Evolutionary conservation across 257 asterid genomes (phyloP), one percentile per base, ranked within the genome.

Genomic region (Forsythia suspensa): DNA sequence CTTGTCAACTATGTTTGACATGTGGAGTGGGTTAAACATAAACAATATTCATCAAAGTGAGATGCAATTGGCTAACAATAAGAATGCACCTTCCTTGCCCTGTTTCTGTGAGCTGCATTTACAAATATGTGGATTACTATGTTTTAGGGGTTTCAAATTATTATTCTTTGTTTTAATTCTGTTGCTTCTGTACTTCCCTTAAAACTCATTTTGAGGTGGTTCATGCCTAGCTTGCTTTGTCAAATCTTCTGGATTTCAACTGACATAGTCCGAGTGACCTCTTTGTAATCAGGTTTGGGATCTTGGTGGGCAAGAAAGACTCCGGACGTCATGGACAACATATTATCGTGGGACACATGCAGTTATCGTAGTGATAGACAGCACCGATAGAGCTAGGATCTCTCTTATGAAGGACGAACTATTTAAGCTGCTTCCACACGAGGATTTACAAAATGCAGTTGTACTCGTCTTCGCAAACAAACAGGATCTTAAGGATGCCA

Each of bases 341-440:
- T 96, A 96, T 77, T 96, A 96, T 59, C 92, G 97, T 0, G 99
- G 99, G 73, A 96, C 98, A 46, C 98, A 96, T 57, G 99, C 99
- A 18, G 90, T 96, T 37, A 89, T 96, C 12, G 92, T 63, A 8
- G 98, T 96, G 74, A 94, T 96, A 42, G 99, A 96, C 91, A 96
- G 99, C 91, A 94, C 97, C 0, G 99, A 96, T 71, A 83, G 98
- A 87, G 96, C 95, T 2, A 90, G 99, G 73, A 96, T 96, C 82
- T 92, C 98, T 41, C 87, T 86, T 52, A 92, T 96, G 90, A 96
- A 94, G 82, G 99, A 94, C 0, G 99, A 96, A 72, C 86, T 96
- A 70, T 96, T 96, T 77, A 85, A 87, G 73, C 90, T 96, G 74
- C 96, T 96, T 34, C 98, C 97, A 0, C 87, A 96, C 4, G 98